Conservation (phyloP, 179 eudicot genomes). For the Heliamphora pulchella region DNA sequence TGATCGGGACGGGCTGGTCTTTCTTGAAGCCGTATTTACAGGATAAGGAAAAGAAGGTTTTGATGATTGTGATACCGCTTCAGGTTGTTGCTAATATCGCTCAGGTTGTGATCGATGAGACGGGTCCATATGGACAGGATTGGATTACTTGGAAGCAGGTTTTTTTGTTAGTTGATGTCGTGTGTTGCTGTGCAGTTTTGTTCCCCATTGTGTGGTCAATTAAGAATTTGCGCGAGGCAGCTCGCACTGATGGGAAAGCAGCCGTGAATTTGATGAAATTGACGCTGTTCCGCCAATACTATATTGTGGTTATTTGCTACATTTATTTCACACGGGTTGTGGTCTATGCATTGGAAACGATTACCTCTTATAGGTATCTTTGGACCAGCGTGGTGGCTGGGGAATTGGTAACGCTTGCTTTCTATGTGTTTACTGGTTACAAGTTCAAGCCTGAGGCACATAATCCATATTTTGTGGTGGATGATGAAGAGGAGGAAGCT, state of each 20-base stretch:
- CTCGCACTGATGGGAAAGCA: slow-evolving; percentile 66
- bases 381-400: slow-evolving; percentile 67
- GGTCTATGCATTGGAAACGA: slow-evolving; percentile 63
- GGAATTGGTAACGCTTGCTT: slow-evolving; percentile 66
- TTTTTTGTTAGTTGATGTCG: slow-evolving; percentile 56
- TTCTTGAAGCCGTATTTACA: slow-evolving; percentile 71
- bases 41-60: slow-evolving; percentile 9
- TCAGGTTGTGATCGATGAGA: slow-evolving; percentile 62
- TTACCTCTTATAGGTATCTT: slow-evolving; percentile 54
- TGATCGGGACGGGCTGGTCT: slow-evolving; percentile 84
- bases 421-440: slow-evolving; percentile 58
- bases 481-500: slow-evolving; percentile 74
- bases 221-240: slow-evolving; percentile 60
- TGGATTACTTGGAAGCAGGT: slow-evolving; percentile 72
- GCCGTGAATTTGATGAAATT: slow-evolving; percentile 69
- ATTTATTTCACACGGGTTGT: slow-evolving; percentile 33
- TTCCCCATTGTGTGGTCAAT: slow-evolving; percentile 82
- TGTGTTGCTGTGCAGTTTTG: slow-evolving; percentile 69
- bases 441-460: slow-evolving; percentile 65
- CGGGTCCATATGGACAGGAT: slow-evolving; percentile 52
- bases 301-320: slow-evolving; percentile 49
- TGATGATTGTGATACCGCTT: slow-evolving; percentile 4
- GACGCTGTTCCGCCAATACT: slow-evolving; percentile 63
- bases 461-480: slow-evolving; percentile 64
- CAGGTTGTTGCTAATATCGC: slow-evolving; percentile 71